A percentile compares a stretch with the other conserved stretches of the same genome.
Conservation (phyloP, 148 eudicot species). For the Heliamphora exappendiculata region DNA sequence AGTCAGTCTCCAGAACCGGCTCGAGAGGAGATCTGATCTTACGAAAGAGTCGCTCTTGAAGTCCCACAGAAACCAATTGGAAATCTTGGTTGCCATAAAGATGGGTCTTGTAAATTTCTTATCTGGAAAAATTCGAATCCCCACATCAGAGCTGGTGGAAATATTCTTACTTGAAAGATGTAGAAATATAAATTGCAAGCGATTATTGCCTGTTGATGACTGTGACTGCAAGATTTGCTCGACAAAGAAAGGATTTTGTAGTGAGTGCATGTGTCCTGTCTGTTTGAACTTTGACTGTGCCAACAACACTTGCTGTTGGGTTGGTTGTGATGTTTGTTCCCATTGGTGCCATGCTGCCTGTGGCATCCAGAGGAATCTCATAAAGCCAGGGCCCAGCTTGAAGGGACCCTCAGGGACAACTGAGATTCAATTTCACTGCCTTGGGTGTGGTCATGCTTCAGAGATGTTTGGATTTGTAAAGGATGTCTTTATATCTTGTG, state of each 20-base stretch:
- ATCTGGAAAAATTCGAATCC: constrained; percentile 26
- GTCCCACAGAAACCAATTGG: constrained; percentile 48
- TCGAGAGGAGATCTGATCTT: constrained; percentile 51
- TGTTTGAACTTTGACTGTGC: constrained; percentile 76
- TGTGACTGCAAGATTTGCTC: constrained; percentile 91
- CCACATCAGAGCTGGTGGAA: constrained; percentile 47
- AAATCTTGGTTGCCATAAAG: constrained; percentile 58
- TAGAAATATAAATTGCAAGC: constrained; percentile 60
- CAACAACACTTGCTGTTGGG: constrained; percentile 82
- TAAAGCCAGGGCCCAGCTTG: constrained; percentile 54
- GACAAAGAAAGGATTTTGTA: constrained; percentile 69
- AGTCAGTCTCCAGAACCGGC: constrained; percentile 41
- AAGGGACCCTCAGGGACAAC: constrained; percentile 51
- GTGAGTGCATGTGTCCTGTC: constrained; percentile 81
- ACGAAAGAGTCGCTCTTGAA: constrained; percentile 54
- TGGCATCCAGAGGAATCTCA: constrained; percentile 53
- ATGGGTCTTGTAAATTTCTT: constrained; percentile 57
- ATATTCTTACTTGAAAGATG: constrained; percentile 63
- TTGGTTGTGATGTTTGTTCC: constrained; percentile 79
- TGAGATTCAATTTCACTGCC: constrained; percentile 79
- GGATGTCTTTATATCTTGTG: constrained; percentile 65
- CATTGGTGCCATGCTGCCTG: constrained; percentile 90
- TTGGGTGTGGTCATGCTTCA: constrained; percentile 73
- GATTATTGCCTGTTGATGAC: constrained; percentile 69
- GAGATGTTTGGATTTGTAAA: constrained; percentile 88